A percentile compares a stretch with the other conserved stretches of the same genome.
Evolutionary conservation across 805 yeast genomes (phyloP).

Genomic region (Wickerhamiella occidentalis): DNA sequence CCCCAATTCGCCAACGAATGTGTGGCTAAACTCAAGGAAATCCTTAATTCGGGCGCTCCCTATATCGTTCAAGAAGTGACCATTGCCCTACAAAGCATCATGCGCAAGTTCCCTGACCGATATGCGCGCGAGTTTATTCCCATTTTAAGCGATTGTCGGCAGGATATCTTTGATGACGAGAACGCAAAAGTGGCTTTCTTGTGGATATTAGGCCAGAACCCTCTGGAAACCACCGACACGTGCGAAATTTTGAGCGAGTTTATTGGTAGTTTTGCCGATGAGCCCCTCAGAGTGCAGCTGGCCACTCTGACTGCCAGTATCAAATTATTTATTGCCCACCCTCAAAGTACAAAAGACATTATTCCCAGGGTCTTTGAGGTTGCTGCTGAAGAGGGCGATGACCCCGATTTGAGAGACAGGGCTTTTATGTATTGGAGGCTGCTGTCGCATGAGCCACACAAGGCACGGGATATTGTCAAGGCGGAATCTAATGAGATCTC

Average conservation of each 20-base stretch:
- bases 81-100: constrained; percentile 60
- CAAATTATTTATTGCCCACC: constrained; percentile 49
- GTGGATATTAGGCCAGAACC: constrained; percentile 76
- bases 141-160: constrained; percentile 34
- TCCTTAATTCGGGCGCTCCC: constrained; percentile 52
- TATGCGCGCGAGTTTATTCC: constrained; percentile 31
- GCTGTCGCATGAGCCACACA: constrained; percentile 40
- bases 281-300: constrained; percentile 61
- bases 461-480: constrained; percentile 43
- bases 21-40: constrained; percentile 46
- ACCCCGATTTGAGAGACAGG: constrained; percentile 79
- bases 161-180: constrained; percentile 50
- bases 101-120: constrained; percentile 59
- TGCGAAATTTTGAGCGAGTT: constrained; percentile 34
- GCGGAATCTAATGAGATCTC: constrained; percentile 54
- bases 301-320: constrained; percentile 62
- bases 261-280: constrained; percentile 42
- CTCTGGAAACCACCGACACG: constrained; percentile 36
- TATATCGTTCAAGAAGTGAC: constrained; percentile 72
- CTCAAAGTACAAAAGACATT: constrained; percentile 41
- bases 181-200: constrained; percentile 67
- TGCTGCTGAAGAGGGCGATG: constrained; percentile 62
- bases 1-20: constrained; percentile 50
- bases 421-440: constrained; percentile 81
- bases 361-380: constrained; percentile 48